Conservation (phyloP, 2,329 filamentous ascomycete genomes). For the Penicillium griseofulvum region DNA sequence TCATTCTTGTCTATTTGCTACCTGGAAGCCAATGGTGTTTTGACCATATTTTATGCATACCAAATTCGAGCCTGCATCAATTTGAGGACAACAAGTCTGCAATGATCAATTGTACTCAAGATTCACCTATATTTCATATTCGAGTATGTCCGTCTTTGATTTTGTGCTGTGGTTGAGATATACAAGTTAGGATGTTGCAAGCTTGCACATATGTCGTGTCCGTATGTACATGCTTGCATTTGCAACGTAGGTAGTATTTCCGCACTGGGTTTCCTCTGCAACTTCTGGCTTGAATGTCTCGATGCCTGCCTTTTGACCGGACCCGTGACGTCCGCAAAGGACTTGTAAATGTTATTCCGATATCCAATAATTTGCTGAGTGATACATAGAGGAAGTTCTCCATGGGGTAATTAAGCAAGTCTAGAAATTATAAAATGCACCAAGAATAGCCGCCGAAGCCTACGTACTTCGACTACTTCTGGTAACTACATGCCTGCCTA, state of each 20-base stretch:
- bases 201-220: no score
- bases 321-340: no score
- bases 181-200: background rate
- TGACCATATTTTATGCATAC: slow-evolving; percentile 24
- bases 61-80: slow-evolving; percentile 19
- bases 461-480: no score
- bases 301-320: no score
- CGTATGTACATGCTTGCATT: background rate
- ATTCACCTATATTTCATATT: background rate
- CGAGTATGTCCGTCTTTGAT: background rate
- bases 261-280: background rate
- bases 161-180: background rate
- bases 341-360: no score
- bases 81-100: background rate
- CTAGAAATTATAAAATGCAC: no score
- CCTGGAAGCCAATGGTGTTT: slow-evolving; percentile 12
- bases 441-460: no score
- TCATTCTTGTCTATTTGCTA: slow-evolving; percentile 18
- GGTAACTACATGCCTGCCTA: no score
- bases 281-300: no score
- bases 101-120: background rate
- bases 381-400: no score
- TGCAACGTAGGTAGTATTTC: background rate
- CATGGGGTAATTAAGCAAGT: no score
- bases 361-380: no score